Percentiles rank a stretch among this genome's conserved stretches.
Evolutionary conservation across 2,329 filamentous ascomycete genomes (phyloP).

Genomic region (Ascochyta pisi): DNA sequence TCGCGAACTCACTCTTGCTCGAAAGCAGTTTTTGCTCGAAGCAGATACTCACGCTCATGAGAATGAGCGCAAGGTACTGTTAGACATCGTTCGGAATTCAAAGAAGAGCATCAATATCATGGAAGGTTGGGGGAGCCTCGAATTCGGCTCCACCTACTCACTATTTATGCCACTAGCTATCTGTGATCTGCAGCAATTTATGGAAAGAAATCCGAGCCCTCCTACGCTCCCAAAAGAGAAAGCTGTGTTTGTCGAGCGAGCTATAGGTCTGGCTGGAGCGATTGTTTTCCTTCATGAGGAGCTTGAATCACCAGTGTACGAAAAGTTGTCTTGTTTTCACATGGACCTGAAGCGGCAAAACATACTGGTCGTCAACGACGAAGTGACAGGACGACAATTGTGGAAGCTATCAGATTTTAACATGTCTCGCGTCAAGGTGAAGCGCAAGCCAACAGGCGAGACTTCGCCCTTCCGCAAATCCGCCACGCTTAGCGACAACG

Average conservation of each 20-base stretch:
- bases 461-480: too few species aligned
- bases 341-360: conserved; percentile 46
- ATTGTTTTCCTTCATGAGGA: conserved; percentile 44
- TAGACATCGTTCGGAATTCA: not conserved
- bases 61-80: too few species aligned
- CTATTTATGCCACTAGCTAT: not conserved
- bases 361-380: conserved; percentile 40
- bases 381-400: conserved; percentile 40
- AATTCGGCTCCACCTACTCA: not conserved
- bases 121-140: not conserved
- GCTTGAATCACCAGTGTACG: conserved; percentile 33
- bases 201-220: not conserved
- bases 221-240: not conserved
- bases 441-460: too few species aligned
- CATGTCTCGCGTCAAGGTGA: conserved; percentile 47
- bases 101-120: not conserved
- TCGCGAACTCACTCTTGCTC: too few species aligned
- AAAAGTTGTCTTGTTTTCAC: conserved; percentile 50
- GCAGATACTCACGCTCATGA: too few species aligned
- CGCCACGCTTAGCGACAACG: conserved; percentile 7
- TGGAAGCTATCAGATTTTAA: conserved; percentile 56
- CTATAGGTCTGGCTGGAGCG: not conserved
- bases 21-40: too few species aligned
- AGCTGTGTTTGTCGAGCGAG: not conserved
- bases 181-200: not conserved